These are phyloP conservation scores for Acanthamoeba castellanii DNA, from an alignment of 208 protist genomes.

Conservation along the genomic window DNA sequence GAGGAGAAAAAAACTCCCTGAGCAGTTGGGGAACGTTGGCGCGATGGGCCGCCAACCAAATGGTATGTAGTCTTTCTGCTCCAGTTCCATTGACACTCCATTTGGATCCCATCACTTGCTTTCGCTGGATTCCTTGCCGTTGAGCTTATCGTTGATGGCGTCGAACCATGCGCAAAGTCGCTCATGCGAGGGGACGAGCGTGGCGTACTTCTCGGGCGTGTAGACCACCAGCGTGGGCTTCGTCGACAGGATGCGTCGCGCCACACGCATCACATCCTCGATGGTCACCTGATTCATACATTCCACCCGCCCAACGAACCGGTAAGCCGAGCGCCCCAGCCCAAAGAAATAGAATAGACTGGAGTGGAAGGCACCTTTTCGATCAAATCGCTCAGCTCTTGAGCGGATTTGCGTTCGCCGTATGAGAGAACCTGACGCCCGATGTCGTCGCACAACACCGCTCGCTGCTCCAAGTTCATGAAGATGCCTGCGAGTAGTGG, in stretches of 20 bases:
- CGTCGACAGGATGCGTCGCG: constrained; percentile 4
- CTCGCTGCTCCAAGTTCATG: constrained; percentile 49
- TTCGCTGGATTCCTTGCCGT: constrained; percentile 14
- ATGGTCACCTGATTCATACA: neutral
- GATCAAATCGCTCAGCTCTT: constrained; percentile 55
- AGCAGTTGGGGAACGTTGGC: no score
- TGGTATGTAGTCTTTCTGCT: no score
- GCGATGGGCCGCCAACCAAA: no score
- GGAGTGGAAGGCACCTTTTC: neutral
- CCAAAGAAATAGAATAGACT: neutral
- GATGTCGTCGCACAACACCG: constrained; percentile 54
- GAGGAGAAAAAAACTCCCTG: neutral
- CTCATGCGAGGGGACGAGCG: neutral
- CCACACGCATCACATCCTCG: constrained; percentile 45
- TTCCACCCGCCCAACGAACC: neutral
- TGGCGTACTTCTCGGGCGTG: constrained; percentile 47
- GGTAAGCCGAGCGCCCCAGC: neutral
- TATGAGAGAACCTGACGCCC: constrained; percentile 41
- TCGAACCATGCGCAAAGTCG: neutral
- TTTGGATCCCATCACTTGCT: neutral
- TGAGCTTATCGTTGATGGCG: neutral
- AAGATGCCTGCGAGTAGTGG: constrained; percentile 22
- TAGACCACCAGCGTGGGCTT: constrained; percentile 15
- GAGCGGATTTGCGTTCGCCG: constrained; percentile 31
- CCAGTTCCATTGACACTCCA: neutral